Conservation (phyloP, 2,329 filamentous ascomycete species). For the Sclerotinia nivalis region DNA sequence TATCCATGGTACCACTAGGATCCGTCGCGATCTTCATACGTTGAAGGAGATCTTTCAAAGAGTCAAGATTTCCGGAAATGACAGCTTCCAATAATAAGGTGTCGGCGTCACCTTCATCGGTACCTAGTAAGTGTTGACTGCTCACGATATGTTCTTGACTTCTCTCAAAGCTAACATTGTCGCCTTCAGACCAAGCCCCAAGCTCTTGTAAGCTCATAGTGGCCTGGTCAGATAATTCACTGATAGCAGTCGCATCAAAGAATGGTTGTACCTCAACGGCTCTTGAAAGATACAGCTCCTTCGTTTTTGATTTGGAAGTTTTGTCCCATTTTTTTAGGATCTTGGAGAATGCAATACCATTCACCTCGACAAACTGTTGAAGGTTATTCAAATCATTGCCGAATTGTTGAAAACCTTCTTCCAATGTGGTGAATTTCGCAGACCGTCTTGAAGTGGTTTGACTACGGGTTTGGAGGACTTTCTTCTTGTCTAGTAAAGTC, state of each 20-base stretch:
- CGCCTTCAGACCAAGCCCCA: conserved; percentile 95
- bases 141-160: conserved; percentile 62
- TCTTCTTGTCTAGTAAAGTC: conserved; percentile 93
- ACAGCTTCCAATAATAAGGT: conserved; percentile 85
- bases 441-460: conserved; percentile 81
- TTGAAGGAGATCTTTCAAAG: conserved; percentile 76
- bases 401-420: conserved; percentile 97
- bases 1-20: conserved; percentile 58
- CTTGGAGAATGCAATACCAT: conserved; percentile 96
- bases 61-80: conserved; percentile 74
- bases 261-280: conserved; percentile 97
- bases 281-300: conserved; percentile 92
- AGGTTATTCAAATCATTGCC: conserved; percentile 96
- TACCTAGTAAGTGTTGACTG: conserved; percentile 65
- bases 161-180: conserved; percentile 79
- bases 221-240: conserved; percentile 92
- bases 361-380: conserved; percentile 97
- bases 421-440: conserved; percentile 88
- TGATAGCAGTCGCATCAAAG: conserved; percentile 96
- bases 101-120: conserved; percentile 88
- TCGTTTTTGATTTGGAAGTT: conserved; percentile 97
- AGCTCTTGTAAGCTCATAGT: conserved; percentile 95
- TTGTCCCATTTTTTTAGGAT: conserved; percentile 99
- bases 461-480: conserved; percentile 77
- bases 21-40: conserved; percentile 62